A percentile compares a stretch with the other conserved stretches of the same genome.
phyloP scores from a whole-genome alignment of 2,329 filamentous ascomycete genomes.

The Talaromyces atroroseus region DNA sequence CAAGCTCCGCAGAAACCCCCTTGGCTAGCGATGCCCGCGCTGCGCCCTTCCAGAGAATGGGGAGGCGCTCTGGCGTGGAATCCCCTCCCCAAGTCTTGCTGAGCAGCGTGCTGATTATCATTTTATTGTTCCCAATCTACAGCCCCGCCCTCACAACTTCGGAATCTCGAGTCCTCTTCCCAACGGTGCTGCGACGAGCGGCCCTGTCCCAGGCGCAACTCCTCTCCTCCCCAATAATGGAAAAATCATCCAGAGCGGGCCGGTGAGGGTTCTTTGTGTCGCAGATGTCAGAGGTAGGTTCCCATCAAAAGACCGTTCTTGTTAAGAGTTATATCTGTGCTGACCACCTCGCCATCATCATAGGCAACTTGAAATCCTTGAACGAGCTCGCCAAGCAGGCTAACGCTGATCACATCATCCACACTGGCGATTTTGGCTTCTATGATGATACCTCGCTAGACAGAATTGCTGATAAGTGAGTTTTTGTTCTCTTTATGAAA shows the following conservation, averaged over 20 bases:
- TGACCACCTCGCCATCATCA: not conserved
- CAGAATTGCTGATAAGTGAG: slow-evolving; percentile 95
- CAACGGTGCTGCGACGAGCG: slow-evolving; percentile 40
- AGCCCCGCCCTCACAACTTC: slow-evolving; percentile 43
- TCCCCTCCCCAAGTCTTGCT: not conserved
- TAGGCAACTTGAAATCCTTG: slow-evolving; percentile 89
- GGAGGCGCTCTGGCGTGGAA: not conserved
- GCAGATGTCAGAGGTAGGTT: slow-evolving; percentile 46
- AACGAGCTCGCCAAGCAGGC: slow-evolving; percentile 95
- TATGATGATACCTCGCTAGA: slow-evolving; percentile 95
- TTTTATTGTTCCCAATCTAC: slow-evolving; percentile 10
- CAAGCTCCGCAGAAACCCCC: slow-evolving; percentile 16
- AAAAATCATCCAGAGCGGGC: slow-evolving; percentile 44
- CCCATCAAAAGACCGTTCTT: not conserved
- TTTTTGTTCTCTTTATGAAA: slow-evolving; percentile 25
- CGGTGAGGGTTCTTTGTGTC: slow-evolving; percentile 45
- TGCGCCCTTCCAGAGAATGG: not conserved
- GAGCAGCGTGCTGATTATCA: slow-evolving; percentile 19
- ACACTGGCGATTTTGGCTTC: slow-evolving; percentile 98
- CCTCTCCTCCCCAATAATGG: slow-evolving; percentile 48
- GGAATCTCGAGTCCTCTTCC: slow-evolving; percentile 41
- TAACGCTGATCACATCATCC: slow-evolving; percentile 93
- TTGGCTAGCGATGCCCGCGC: slow-evolving; percentile 13
- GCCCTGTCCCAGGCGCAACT: slow-evolving; percentile 42
- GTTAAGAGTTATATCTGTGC: not conserved